These are phyloP conservation scores for Echites panduratus DNA, from an alignment of 257 asterid species.

Conservation along the genomic window DNA sequence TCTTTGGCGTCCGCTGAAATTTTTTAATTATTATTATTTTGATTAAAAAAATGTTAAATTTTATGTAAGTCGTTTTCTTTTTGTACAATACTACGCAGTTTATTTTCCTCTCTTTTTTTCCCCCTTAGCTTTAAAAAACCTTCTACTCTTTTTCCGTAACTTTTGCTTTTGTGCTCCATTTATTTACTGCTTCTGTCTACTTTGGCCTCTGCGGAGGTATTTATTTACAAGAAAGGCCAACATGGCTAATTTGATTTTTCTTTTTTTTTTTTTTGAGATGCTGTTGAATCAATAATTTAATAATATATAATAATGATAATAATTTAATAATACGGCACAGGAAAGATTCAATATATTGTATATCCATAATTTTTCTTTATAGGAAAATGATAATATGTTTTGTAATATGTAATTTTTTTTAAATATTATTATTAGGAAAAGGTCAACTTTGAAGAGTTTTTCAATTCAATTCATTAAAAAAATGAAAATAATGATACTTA, in stretches of 20 bases:
- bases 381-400: too few species aligned
- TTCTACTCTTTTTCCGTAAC: background rate
- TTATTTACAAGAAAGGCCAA: background rate
- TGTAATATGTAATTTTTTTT: too few species aligned
- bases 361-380: too few species aligned
- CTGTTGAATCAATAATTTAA: too few species aligned
- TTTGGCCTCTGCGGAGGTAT: background rate
- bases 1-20: conserved; percentile 29
- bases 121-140: too few species aligned
- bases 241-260: background rate
- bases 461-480: too few species aligned
- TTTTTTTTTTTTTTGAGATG: background rate
- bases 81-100: background rate
- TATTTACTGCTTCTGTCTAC: background rate
- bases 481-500: too few species aligned
- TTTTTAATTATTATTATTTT: background rate
- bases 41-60: background rate
- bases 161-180: background rate
- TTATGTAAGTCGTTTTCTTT: background rate
- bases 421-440: too few species aligned
- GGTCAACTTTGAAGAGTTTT: too few species aligned
- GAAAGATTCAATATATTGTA: too few species aligned
- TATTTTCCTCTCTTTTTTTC: background rate
- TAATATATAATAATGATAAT: too few species aligned
- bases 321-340: too few species aligned